Evolutionary conservation across 306 rosid species (phyloP).

Genomic region (Cicer yamashitae): DNA sequence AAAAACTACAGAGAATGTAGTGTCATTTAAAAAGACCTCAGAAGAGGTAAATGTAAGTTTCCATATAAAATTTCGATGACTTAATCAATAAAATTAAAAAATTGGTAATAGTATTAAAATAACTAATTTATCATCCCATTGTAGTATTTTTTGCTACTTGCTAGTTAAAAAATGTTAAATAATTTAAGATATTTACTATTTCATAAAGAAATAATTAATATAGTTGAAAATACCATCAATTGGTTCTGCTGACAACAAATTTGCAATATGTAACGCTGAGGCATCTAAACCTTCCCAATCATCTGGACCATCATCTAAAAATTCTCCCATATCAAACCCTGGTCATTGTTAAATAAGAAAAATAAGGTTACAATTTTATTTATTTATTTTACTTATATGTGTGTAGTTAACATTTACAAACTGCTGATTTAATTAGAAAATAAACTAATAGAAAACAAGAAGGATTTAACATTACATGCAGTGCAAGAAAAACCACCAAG

Average conservation of each 20-base stretch:
- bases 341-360: conserved; percentile 31
- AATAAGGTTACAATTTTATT: conserved; percentile 5
- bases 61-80: no score
- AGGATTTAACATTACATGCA: conserved; percentile 65
- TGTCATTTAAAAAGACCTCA: no score
- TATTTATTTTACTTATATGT: not conserved
- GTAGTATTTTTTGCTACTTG: no score
- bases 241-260: conserved; percentile 88
- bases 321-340: conserved; percentile 95
- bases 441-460: conserved; percentile 13
- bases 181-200: no score
- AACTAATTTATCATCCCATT: no score
- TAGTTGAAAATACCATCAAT: conserved; percentile 62
- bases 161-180: no score
- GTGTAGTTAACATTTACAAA: not conserved
- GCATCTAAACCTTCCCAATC: conserved; percentile 96
- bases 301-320: conserved; percentile 82
- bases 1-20: no score
- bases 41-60: no score
- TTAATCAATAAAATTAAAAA: no score
- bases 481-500: conserved; percentile 90
- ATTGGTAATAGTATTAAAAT: no score
- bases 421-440: not conserved
- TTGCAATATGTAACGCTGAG: conserved; percentile 83
- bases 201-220: no score